Conservation (phyloP, 352 stramenopile genomes). For the Globisporangium acanthophoron region DNA sequence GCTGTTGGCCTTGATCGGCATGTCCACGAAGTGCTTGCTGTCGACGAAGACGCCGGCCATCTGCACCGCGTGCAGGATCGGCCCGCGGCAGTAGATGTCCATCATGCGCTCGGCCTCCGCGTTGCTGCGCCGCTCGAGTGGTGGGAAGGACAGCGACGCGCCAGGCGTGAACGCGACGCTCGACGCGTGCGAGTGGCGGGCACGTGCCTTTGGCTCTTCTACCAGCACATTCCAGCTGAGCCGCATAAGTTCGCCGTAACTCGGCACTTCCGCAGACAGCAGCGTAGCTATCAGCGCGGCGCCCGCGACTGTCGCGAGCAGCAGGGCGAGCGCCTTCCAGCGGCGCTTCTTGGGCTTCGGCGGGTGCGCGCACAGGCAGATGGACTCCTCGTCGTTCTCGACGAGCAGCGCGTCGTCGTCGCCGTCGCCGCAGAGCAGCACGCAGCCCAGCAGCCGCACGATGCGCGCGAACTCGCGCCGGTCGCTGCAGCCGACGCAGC, state of each 20-base stretch:
- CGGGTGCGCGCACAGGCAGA: not conserved
- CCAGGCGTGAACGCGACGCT: not conserved
- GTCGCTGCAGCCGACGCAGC: not conserved
- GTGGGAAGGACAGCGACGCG: constrained; percentile 9
- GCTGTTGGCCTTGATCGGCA: constrained; percentile 85
- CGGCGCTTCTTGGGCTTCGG: not conserved
- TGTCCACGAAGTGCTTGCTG: constrained; percentile 92
- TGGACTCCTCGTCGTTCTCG: not conserved
- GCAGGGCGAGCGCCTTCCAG: constrained; percentile 1
- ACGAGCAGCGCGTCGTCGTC: not conserved
- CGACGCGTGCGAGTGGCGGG: not conserved
- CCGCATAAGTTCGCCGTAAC: not conserved
- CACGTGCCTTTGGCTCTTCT: not conserved
- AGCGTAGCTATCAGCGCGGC: not conserved
- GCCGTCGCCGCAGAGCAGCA: not conserved
- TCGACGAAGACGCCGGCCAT: constrained; percentile 79
- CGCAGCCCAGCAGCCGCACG: constrained; percentile 6
- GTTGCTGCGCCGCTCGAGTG: constrained; percentile 23
- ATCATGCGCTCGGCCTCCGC: constrained; percentile 49
- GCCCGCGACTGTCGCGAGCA: not conserved
- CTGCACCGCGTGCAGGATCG: constrained; percentile 64
- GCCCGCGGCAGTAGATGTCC: constrained; percentile 72
- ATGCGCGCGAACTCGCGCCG: constrained; percentile 3
- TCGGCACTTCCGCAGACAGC: not conserved
- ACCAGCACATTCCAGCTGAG: not conserved